A percentile compares a stretch with the other conserved stretches of the same genome.
phyloP scores from a whole-genome alignment of 306 rosid species.

The Sindora glabra region DNA sequence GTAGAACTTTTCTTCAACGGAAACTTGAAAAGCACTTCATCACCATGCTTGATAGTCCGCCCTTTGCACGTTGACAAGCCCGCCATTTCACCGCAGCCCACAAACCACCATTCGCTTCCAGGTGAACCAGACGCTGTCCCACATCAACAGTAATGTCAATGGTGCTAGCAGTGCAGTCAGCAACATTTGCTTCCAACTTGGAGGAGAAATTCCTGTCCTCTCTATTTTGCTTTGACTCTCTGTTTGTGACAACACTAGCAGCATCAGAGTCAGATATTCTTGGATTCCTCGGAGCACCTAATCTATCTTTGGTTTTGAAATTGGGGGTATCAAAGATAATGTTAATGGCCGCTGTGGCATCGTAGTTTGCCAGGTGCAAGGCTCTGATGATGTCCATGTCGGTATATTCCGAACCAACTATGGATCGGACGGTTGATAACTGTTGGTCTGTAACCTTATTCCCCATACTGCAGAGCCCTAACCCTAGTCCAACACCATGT shows the following conservation, averaged over 20 bases:
- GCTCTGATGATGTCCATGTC: slow-evolving; percentile 94
- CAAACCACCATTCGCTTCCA: slow-evolving; percentile 68
- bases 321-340: slow-evolving; percentile 58
- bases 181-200: slow-evolving; percentile 5
- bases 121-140: slow-evolving; percentile 10
- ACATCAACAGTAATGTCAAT: slow-evolving; percentile 12
- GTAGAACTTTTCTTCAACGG: slow-evolving; percentile 45
- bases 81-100: slow-evolving; percentile 49
- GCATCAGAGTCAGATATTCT: background rate
- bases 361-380: slow-evolving; percentile 79
- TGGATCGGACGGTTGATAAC: slow-evolving; percentile 66
- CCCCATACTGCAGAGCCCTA: slow-evolving; percentile 45
- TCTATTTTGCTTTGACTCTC: slow-evolving; percentile 2
- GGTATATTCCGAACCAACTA: slow-evolving; percentile 61
- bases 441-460: slow-evolving; percentile 61
- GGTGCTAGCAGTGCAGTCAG: slow-evolving; percentile 6
- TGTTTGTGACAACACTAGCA: background rate
- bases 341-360: slow-evolving; percentile 86
- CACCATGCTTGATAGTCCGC: slow-evolving; percentile 55
- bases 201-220: background rate
- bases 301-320: slow-evolving; percentile 25
- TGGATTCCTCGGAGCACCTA: slow-evolving; percentile 9
- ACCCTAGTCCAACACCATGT: slow-evolving; percentile 22
- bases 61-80: slow-evolving; percentile 89
- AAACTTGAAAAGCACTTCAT: slow-evolving; percentile 60